Base-by-base conservation (phyloP, 2,329 filamentous ascomycete genomes). In the Cryoendolithus antarcticus region DNA sequence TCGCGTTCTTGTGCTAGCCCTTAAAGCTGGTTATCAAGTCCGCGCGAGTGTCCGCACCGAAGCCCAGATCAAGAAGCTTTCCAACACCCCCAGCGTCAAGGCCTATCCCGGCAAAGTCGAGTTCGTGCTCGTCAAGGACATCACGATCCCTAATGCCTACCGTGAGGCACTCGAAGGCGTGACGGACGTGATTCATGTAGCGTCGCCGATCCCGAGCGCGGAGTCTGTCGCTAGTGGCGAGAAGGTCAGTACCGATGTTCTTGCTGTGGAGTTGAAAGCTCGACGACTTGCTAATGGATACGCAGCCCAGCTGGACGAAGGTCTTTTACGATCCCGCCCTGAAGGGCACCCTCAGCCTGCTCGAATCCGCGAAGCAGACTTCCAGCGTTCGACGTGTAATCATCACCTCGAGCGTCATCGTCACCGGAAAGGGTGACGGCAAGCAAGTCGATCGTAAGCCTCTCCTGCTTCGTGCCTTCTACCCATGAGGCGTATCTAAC, bases 331-430 rank as follows among this genome's bases (percentile, higher is more conserved):
- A 38, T 5, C 46, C 49, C 0, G 48, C 48, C 3, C 45, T 65
- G 24, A 52, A 55, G 30, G 60, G 59, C 11, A 64, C 59, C 0
- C 34, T 53, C 2, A 48, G 51, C 4, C 56, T 66, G 6, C 50
- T 67, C 2, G 42, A 58, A 13, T 53, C 62, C 0, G 63, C 63
- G 2, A 35, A 50, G 10, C 58, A 57, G 37, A 40, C 38, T 4
- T 42, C 49, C 1, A 54, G 47, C 0, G 51, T 68, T 10, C 52
- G 57, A 37, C 55, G 59, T 8, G 47, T 67, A 5, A 55, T 66
- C 10, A 61, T 68, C 34, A 66, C 64, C 6, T 38, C 36, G 4
- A 36, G 34, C 34, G 27, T 36, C 27, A n/a, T 30, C 34, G 12
- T 36, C 7, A 11, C 30, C 9, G 5, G 19, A 15, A 12, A 13